Percentiles rank a stretch among this genome's conserved stretches.
These are phyloP conservation scores for Wickerhamiella domercqiae DNA, from an alignment of 805 yeast genomes.

Conservation along the genomic window DNA sequence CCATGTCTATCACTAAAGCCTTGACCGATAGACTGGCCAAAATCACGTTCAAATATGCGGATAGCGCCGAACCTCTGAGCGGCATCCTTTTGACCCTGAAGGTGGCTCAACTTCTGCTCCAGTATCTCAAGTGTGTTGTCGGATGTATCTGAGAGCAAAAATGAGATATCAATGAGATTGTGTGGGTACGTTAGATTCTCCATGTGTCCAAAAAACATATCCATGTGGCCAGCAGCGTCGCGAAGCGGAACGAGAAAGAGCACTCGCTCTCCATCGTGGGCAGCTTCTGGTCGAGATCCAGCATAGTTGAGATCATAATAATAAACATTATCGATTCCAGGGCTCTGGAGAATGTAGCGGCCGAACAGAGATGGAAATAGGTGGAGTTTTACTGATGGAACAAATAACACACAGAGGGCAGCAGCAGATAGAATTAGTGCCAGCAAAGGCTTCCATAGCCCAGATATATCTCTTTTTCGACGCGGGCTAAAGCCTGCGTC, in stretches of 20 bases:
- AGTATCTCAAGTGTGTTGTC: constrained; percentile 72
- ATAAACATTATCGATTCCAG: constrained; percentile 31
- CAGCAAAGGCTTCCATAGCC: not conserved
- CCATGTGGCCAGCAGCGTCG: constrained; percentile 81
- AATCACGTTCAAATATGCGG: constrained; percentile 75
- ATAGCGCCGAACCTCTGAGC: constrained; percentile 59
- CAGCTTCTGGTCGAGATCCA: constrained; percentile 54
- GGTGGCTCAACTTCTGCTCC: constrained; percentile 36
- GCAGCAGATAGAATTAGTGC: not conserved
- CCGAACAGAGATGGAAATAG: constrained; percentile 2
- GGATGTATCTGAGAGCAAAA: constrained; percentile 76
- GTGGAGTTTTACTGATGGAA: constrained; percentile 8
- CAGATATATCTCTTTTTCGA: not conserved
- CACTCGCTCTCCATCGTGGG: constrained; percentile 66
- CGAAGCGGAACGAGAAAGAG: constrained; percentile 79
- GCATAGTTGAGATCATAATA: constrained; percentile 60
- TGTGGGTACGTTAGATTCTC: constrained; percentile 74
- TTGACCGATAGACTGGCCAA: constrained; percentile 90
- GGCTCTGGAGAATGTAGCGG: constrained; percentile 14
- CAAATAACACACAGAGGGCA: not conserved
- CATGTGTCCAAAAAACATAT: constrained; percentile 78
- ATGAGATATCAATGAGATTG: constrained; percentile 65
- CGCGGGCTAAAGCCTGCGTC: not conserved
- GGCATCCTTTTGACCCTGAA: constrained; percentile 50
- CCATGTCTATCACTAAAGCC: constrained; percentile 92